phyloP scores from a whole-genome alignment of 2,329 filamentous ascomycete species.

The Aaosphaeria arxii region DNA sequence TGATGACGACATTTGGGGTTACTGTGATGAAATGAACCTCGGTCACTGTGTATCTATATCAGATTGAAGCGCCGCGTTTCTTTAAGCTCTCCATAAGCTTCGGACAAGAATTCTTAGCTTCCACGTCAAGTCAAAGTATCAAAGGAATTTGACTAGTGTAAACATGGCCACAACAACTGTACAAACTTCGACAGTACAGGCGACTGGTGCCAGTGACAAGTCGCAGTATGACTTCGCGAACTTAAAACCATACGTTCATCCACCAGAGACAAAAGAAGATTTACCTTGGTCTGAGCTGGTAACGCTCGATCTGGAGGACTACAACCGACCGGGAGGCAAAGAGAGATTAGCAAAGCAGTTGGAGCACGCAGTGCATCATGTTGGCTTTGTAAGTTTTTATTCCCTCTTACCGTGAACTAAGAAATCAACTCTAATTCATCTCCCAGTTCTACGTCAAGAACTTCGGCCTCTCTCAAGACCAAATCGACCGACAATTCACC shows the following conservation, averaged over 20 bases:
- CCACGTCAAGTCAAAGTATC: no score
- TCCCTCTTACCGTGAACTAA: background rate
- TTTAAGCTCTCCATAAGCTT: background rate
- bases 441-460: slow-evolving; percentile 60
- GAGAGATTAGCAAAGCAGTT: slow-evolving; percentile 54
- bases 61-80: background rate
- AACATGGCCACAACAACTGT: background rate
- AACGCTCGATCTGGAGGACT: slow-evolving; percentile 56
- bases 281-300: slow-evolving; percentile 56
- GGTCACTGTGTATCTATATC: background rate
- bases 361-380: slow-evolving; percentile 51
- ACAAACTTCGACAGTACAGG: background rate
- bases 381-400: slow-evolving; percentile 37
- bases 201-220: no score
- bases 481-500: slow-evolving; percentile 60
- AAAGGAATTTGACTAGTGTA: background rate
- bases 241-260: slow-evolving; percentile 41
- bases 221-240: slow-evolving; percentile 28
- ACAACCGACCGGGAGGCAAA: slow-evolving; percentile 54
- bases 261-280: slow-evolving; percentile 47
- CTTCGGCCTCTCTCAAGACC: slow-evolving; percentile 59
- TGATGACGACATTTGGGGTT: background rate
- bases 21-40: background rate
- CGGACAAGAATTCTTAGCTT: background rate
- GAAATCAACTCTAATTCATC: background rate